A percentile compares a stretch with the other conserved stretches of the same genome.
These are phyloP conservation scores for Sporothrix phasma DNA, from an alignment of 2,329 filamentous ascomycete species.

Conservation along the genomic window DNA sequence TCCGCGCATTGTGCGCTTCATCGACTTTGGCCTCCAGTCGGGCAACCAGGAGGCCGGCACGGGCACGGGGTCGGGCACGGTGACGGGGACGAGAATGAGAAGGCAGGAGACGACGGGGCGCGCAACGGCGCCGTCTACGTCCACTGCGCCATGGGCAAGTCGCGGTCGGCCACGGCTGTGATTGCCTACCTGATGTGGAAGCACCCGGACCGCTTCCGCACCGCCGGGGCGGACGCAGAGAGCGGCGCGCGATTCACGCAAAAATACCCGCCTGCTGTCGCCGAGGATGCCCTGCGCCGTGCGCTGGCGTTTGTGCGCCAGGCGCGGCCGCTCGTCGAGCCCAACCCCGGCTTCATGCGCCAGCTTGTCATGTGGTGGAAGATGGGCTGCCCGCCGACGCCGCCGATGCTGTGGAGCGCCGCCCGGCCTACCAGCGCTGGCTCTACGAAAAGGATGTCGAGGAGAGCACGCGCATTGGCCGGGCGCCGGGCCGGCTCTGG, in stretches of 20 bases:
- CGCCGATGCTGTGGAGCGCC: conserved; percentile 44
- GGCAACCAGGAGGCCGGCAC: neutral
- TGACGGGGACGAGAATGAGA: neutral
- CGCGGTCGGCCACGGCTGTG: conserved; percentile 74
- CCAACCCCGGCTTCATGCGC: conserved; percentile 83
- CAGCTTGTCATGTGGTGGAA: conserved; percentile 80
- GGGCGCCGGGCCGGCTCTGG: conserved; percentile 71
- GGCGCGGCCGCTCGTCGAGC: conserved; percentile 68
- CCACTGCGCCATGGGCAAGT: conserved; percentile 89
- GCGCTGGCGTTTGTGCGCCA: conserved; percentile 62
- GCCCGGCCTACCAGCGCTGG: conserved; percentile 72
- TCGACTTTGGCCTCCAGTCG: conserved; percentile 29
- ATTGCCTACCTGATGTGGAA: conserved; percentile 76
- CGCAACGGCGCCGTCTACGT: conserved; percentile 39
- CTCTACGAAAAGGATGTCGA: conserved; percentile 45
- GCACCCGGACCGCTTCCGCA: conserved; percentile 43
- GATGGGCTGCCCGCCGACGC: conserved; percentile 63
- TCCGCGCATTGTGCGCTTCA: conserved; percentile 69
- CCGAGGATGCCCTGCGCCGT: conserved; percentile 38
- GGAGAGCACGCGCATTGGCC: conserved; percentile 56
- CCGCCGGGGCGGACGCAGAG: conserved; percentile 15
- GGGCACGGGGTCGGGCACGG: conserved; percentile 27
- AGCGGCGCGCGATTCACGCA: conserved; percentile 26
- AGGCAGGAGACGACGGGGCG: neutral
- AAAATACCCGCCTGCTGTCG: conserved; percentile 27